Conservation (phyloP, 441 rosid genomes). For the California macrophylla region DNA sequence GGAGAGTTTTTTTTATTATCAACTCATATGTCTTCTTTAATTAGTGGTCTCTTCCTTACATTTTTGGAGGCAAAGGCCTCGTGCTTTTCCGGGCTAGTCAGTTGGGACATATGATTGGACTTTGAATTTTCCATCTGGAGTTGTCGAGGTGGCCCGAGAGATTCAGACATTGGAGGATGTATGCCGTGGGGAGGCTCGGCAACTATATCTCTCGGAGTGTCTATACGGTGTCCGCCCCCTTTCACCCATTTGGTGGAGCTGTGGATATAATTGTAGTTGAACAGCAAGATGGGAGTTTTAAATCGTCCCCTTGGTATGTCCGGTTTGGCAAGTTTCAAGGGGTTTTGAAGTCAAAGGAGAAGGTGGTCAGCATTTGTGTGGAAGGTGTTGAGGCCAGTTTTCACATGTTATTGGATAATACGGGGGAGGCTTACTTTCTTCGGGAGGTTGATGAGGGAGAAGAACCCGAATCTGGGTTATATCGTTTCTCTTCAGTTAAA, state of each 20-base stretch:
- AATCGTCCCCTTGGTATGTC: constrained; percentile 95
- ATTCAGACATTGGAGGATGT: constrained; percentile 34
- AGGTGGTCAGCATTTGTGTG: constrained; percentile 50
- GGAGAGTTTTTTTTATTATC: constrained; percentile 12
- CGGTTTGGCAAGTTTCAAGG: constrained; percentile 96
- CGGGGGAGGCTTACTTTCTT: constrained; percentile 86
- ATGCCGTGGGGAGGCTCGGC: constrained; percentile 78
- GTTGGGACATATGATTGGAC: constrained; percentile 17
- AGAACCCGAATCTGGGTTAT: constrained; percentile 35
- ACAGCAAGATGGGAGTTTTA: constrained; percentile 84
- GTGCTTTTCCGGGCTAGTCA: constrained; percentile 17
- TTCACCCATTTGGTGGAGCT: constrained; percentile 97
- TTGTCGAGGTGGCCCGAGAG: constrained; percentile 19
- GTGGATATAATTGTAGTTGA: constrained; percentile 89
- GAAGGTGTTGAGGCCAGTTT: constrained; percentile 64
- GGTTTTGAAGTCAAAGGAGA: constrained; percentile 63
- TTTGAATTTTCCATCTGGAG: constrained; percentile 15
- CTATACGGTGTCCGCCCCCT: constrained; percentile 75
- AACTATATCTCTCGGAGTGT: constrained; percentile 78
- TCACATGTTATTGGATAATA: constrained; percentile 76
- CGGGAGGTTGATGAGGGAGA: constrained; percentile 47
- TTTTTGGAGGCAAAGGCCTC: constrained; percentile 15
- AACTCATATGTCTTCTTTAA: neutral
- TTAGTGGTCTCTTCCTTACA: neutral
- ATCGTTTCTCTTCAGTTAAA: constrained; percentile 47